Conservation (phyloP, 495 filamentous ascomycete genomes). For the Acidiella bohemica region DNA sequence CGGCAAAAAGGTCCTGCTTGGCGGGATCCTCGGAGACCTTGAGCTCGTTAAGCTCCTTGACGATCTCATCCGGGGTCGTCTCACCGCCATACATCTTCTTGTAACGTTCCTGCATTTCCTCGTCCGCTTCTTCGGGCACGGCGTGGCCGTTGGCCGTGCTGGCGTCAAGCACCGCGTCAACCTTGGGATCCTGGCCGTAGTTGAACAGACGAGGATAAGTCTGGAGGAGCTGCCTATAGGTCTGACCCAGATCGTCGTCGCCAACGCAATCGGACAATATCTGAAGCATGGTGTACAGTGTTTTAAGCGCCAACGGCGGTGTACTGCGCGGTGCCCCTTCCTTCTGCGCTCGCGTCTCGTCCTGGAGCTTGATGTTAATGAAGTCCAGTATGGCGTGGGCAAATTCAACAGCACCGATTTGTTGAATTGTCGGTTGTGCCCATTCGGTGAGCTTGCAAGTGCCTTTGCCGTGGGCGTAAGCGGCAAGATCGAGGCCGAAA, state of each 20-base stretch:
- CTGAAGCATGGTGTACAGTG: constrained; percentile 67
- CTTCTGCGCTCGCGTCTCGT: constrained; percentile 59
- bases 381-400: constrained; percentile 55
- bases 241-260: constrained; percentile 43
- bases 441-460: constrained; percentile 70
- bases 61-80: constrained; percentile 62
- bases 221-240: constrained; percentile 79
- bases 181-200: constrained; percentile 85
- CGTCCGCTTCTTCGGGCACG: constrained; percentile 63
- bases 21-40: constrained; percentile 70
- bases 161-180: constrained; percentile 61
- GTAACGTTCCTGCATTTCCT: constrained; percentile 90
- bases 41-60: constrained; percentile 66
- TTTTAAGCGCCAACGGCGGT: constrained; percentile 65
- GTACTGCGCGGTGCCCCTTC: constrained; percentile 48
- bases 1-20: constrained; percentile 89
- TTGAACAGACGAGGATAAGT: constrained; percentile 94
- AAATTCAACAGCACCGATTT: constrained; percentile 45
- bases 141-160: constrained; percentile 41
- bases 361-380: constrained; percentile 65
- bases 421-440: constrained; percentile 48
- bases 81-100: constrained; percentile 92
- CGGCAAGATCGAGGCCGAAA: constrained; percentile 78
- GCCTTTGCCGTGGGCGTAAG: constrained; percentile 71
- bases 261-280: constrained; percentile 49